A percentile compares a stretch with the other conserved stretches of the same genome.
Conservation (phyloP, 2,329 filamentous ascomycete species). For the Colletotrichum sp. region DNA sequence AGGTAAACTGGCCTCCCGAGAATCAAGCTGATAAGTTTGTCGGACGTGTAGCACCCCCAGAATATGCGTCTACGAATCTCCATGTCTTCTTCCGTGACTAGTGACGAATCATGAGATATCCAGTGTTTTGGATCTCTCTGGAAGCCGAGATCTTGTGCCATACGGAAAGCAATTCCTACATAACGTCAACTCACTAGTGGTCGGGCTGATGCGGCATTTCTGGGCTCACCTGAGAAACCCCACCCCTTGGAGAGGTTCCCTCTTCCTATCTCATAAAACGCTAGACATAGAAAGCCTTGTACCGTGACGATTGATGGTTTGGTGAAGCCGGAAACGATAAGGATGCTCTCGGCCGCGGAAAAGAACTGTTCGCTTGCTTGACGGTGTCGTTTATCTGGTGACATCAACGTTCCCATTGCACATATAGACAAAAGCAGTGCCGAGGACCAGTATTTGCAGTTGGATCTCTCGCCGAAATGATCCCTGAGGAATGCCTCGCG, state of each 20-base stretch:
- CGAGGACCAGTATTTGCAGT: slow-evolving; percentile 31
- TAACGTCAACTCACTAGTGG: not conserved
- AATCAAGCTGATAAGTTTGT: slow-evolving; percentile 27
- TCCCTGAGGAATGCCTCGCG: slow-evolving; percentile 28
- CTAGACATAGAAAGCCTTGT: slow-evolving; percentile 29
- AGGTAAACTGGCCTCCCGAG: slow-evolving; percentile 22
- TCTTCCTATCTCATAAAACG: slow-evolving; percentile 31
- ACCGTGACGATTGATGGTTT: slow-evolving; percentile 27
- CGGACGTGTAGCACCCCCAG: slow-evolving; percentile 33
- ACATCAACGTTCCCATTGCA: slow-evolving; percentile 27
- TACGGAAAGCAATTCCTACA: slow-evolving; percentile 32
- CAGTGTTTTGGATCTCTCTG: slow-evolving; percentile 30
- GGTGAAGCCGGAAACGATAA: slow-evolving; percentile 26
- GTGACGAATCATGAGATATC: slow-evolving; percentile 22
- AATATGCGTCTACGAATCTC: slow-evolving; percentile 32
- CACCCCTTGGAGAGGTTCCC: slow-evolving; percentile 32
- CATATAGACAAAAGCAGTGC: slow-evolving; percentile 27
- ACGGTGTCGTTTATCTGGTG: not conserved
- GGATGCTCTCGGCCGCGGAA: slow-evolving; percentile 27
- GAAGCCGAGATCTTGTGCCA: slow-evolving; percentile 33
- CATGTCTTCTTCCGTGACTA: slow-evolving; percentile 24
- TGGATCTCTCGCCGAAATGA: slow-evolving; percentile 22
- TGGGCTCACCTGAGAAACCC: slow-evolving; percentile 27
- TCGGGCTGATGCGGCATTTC: not conserved
- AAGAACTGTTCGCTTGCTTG: slow-evolving; percentile 25